Conservation (phyloP, 148 eudicot genomes). For the Polygonum aviculare region DNA sequence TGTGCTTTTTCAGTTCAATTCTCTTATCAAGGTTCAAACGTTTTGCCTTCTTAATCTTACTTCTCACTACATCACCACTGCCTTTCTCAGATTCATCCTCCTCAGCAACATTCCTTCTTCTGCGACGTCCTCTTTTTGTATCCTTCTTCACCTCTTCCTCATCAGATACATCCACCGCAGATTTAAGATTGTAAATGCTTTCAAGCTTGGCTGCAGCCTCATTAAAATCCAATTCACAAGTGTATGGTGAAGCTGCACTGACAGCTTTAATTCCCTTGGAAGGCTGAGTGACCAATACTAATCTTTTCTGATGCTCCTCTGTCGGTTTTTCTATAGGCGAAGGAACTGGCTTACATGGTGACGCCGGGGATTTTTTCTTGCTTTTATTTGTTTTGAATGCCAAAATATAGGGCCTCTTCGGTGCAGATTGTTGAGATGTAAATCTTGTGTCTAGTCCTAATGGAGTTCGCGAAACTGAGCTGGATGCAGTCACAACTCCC, state of each 20-base stretch:
- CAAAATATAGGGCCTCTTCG: conserved; percentile 36
- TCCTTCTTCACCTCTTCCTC: conserved; percentile 23
- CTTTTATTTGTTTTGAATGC: conserved; percentile 54
- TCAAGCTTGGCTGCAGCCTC: conserved; percentile 94
- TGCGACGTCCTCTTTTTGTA: conserved; percentile 25
- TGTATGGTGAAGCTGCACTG: conserved; percentile 27
- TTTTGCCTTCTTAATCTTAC: conserved; percentile 30
- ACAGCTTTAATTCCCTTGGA: conserved; percentile 34
- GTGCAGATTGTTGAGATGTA: conserved; percentile 28
- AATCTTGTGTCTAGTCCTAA: conserved; percentile 43
- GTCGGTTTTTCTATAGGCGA: conserved; percentile 31
- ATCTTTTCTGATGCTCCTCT: conserved; percentile 53
- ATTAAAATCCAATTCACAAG: conserved; percentile 52
- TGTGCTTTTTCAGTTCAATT: conserved; percentile 53
- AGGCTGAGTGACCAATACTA: conserved; percentile 35
- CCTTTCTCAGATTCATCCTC: conserved; percentile 27
- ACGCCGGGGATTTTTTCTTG: conserved; percentile 38
- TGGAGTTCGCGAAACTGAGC: conserved; percentile 72
- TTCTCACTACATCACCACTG: conserved; percentile 41
- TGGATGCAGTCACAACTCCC: conserved; percentile 95
- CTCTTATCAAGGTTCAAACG: conserved; percentile 71
- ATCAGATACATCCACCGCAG: conserved; percentile 25
- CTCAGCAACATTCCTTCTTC: conserved; percentile 29
- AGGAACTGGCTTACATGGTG: conserved; percentile 38
- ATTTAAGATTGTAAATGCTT: conserved; percentile 61